A percentile compares a stretch with the other conserved stretches of the same genome.
These are phyloP conservation scores for Dactylellina parvicollis DNA, from an alignment of 2,329 filamentous ascomycete species.

Conservation along the genomic window DNA sequence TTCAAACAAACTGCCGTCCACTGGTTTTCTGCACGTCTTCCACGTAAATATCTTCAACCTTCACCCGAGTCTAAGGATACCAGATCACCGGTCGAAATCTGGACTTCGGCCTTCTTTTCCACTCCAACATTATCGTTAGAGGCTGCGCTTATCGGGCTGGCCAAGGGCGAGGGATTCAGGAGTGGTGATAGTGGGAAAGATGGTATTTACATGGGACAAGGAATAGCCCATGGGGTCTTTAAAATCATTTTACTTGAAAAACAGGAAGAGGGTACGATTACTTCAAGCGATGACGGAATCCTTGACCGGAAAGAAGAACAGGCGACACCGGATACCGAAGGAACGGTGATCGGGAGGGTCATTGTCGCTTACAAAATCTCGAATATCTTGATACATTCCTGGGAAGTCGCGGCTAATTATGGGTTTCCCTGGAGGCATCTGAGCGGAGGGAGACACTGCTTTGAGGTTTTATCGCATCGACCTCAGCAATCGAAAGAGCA, in stretches of 20 bases:
- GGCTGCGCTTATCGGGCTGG: conserved; percentile 7
- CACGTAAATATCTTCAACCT: background rate
- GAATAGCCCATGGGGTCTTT: conserved; percentile 34
- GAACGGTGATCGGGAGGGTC: conserved; percentile 12
- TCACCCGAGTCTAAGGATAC: background rate
- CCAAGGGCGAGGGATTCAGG: conserved; percentile 22
- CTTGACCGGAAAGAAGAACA: background rate
- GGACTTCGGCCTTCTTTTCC: conserved; percentile 41
- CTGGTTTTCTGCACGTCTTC: conserved; percentile 37
- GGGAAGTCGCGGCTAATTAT: conserved; percentile 30
- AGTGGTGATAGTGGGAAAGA: conserved; percentile 26
- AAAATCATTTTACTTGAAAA: conserved; percentile 11
- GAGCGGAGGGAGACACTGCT: conserved; percentile 45
- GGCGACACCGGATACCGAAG: background rate
- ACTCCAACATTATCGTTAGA: conserved; percentile 42
- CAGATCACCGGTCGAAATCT: conserved; percentile 28
- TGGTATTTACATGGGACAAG: conserved; percentile 23
- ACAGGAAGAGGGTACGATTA: background rate
- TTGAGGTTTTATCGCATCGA: conserved; percentile 23
- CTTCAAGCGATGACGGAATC: background rate
- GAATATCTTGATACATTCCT: conserved; percentile 5
- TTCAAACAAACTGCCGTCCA: conserved; percentile 32
- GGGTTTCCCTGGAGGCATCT: conserved; percentile 41
- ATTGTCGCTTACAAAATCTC: conserved; percentile 22
- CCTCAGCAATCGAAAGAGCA: background rate